Evolutionary conservation across 2,329 filamentous ascomycete species (phyloP), one percentile per base, ranked within the genome.

Genomic region (Ophiostoma sp.): DNA sequence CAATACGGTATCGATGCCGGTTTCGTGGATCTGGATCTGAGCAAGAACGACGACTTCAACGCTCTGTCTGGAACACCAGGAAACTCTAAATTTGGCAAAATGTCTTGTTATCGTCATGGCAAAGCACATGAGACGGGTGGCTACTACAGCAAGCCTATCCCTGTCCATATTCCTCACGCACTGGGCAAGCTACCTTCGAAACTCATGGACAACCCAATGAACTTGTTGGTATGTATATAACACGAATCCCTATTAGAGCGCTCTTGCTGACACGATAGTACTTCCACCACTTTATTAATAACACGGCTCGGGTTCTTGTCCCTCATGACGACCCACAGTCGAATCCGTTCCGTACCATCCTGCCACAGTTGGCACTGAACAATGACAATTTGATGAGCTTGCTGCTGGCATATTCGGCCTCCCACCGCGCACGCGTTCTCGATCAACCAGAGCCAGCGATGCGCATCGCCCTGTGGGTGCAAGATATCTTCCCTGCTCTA

Each of bases 381-480:
- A 87, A 90, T 72, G 83, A 86, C 66, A 89, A 92, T 73, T 83
- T 96, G 0, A 82, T 96, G 66, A 90, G 91, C 72, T 80, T 96
- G 44, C 81, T 95, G 64, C 82, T 96, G 38, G 89, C 92, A 27
- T 96, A 93, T 76, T 92, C 90, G 66, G 92, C 92, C n/a, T 91
- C 88, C 41, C 92, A 96, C 76, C 86, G 91, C 68, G 90, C 92
- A 9, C 86, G 89, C 62, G 84, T 94, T 44, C 80, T 95, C 27
- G 84, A 85, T 44, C 89, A 94, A 71, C 83, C 84, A 0, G 91
- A 94, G 75, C 92, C 92, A 5, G 84, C 84, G 6, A 89, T 89
- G 75, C 86, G 92, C 36, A 95, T 96, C 72, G 91, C 91, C 2
- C 81, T 86, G 52, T 95, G 90, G 89, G 90, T 95, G 40, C 84